Conservation (phyloP, 2,329 filamentous ascomycete species). For the Xylariales sp. region DNA sequence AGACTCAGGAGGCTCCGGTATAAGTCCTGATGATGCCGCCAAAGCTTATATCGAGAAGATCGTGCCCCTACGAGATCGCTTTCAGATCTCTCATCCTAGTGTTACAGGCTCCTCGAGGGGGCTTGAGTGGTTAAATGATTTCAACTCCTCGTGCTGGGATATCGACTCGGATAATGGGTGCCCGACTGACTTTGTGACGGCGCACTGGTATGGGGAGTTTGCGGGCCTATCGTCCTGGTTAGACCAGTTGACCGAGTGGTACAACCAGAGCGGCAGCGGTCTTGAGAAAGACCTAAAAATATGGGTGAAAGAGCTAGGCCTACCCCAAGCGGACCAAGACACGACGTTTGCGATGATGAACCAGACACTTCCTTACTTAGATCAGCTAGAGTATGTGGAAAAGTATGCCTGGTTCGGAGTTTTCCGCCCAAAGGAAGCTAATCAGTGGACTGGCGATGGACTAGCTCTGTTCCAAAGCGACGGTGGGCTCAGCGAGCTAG, state of each 20-base stretch:
- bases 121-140: conserved; percentile 54
- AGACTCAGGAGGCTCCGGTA: conserved; percentile 54
- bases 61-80: conserved; percentile 51
- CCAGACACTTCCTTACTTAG: conserved; percentile 52
- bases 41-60: conserved; percentile 53
- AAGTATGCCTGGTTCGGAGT: conserved; percentile 58
- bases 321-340: conserved; percentile 51
- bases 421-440: conserved; percentile 53
- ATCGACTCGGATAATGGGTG: conserved; percentile 53
- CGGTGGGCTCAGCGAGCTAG: conserved; percentile 54
- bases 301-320: conserved; percentile 57
- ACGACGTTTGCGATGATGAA: conserved; percentile 56
- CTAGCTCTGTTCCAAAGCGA: conserved; percentile 53
- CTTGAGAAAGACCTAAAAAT: conserved; percentile 42
- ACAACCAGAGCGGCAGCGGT: conserved; percentile 44
- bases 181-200: conserved; percentile 55
- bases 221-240: conserved; percentile 53
- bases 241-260: conserved; percentile 51
- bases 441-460: conserved; percentile 54
- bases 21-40: conserved; percentile 55
- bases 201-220: conserved; percentile 57
- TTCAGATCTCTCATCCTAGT: conserved; percentile 56
- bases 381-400: conserved; percentile 50
- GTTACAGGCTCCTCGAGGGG: conserved; percentile 55
- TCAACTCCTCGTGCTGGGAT: conserved; percentile 56